phyloP scores from a whole-genome alignment of 179 eudicot genomes.

The Silene noctiflora region DNA sequence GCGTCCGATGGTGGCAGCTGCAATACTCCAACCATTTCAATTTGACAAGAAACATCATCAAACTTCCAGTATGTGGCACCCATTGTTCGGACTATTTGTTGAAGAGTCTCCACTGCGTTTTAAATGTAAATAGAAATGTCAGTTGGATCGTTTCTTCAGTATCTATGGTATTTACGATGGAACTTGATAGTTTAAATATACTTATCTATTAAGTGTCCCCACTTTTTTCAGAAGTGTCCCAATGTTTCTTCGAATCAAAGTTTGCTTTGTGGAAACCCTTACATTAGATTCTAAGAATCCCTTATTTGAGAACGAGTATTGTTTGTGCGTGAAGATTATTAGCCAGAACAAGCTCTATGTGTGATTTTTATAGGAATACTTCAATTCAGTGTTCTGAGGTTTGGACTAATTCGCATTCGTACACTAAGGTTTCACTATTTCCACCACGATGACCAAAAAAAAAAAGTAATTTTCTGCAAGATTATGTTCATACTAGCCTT shows the following conservation, averaged over 20 bases:
- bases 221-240: background rate
- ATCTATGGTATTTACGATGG: background rate
- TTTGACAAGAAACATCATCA: conserved; percentile 41
- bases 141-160: background rate
- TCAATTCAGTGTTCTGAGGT: no score
- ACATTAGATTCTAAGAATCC: background rate
- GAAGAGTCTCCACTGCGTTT: conserved; percentile 48
- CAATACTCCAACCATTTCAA: conserved; percentile 42
- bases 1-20: conserved; percentile 32
- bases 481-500: no score
- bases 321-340: background rate
- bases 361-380: background rate
- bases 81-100: conserved; percentile 47
- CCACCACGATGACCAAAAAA: no score
- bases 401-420: no score
- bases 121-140: conserved; percentile 1
- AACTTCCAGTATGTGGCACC: conserved; percentile 60
- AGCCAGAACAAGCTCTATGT: background rate
- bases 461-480: no score
- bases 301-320: background rate
- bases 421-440: no score
- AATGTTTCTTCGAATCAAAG: background rate
- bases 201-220: background rate
- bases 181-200: background rate
- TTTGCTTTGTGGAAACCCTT: background rate